A percentile compares a stretch with the other conserved stretches of the same genome.
Conservation (phyloP, 2,329 filamentous ascomycete species). For the Sarocladiaceae sp. region DNA sequence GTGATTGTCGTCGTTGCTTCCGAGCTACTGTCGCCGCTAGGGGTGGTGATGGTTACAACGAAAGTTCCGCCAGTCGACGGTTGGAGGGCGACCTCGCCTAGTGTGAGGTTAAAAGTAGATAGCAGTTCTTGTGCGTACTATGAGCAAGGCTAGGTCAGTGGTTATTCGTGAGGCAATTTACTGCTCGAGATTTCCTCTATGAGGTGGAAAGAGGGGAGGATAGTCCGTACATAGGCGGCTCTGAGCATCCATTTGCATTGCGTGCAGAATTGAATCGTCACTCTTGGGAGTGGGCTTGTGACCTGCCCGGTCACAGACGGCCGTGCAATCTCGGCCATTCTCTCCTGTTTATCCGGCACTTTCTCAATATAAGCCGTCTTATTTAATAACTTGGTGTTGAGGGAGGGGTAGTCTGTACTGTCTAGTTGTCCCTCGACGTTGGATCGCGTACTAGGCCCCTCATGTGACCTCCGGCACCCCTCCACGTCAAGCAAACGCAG, state of each 20-base stretch:
- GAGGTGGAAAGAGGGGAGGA: conserved; percentile 1
- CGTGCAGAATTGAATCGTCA: conserved; percentile 67
- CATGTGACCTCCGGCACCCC: neutral
- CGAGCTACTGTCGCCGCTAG: conserved; percentile 10
- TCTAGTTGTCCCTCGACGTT: too few species aligned
- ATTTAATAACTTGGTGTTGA: too few species aligned
- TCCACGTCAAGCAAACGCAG: too few species aligned
- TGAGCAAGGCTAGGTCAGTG: too few species aligned
- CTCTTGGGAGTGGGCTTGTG: conserved; percentile 10
- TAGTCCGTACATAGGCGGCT: conserved; percentile 75
- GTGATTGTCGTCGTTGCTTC: conserved; percentile 25
- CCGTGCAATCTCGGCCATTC: neutral
- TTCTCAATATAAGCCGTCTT: too few species aligned
- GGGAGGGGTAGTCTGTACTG: too few species aligned
- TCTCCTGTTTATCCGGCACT: neutral
- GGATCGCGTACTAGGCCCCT: too few species aligned
- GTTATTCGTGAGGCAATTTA: too few species aligned
- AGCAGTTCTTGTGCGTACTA: conserved; percentile 94
- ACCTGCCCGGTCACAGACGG: neutral
- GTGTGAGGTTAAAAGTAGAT: conserved; percentile 78
- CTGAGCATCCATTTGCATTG: conserved; percentile 91
- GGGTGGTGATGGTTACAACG: conserved; percentile 58
- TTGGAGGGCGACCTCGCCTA: conserved; percentile 85
- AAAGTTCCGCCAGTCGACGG: conserved; percentile 85
- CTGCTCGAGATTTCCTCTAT: neutral